Evolutionary conservation across 495 filamentous ascomycete genomes (phyloP), one percentile per base, ranked within the genome.

Genomic region (Podospora pseudopauciseta): DNA sequence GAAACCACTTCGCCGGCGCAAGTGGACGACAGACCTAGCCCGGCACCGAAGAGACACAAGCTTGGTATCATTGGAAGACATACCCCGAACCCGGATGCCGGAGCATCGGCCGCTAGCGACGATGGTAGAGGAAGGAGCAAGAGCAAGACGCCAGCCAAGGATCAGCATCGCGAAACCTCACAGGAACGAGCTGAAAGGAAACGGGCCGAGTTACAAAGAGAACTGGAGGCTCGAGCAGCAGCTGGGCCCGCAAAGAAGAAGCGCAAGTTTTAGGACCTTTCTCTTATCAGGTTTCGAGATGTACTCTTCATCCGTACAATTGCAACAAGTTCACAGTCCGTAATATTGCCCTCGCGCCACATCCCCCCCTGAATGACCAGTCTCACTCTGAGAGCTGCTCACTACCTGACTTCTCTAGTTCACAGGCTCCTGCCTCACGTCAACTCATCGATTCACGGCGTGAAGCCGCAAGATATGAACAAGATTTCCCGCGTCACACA

Each of bases 201-300:
- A 70, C 82, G 90, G 26, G 83, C 84, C 60, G 85, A 89, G 70
- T 72, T 92, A 65, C 87, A 90, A 71, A 82, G 82, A 62, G 85
- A 91, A 62, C 77, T 92, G n/a, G 87, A 88, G 68, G 83, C 75
- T 70, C 88, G 88, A 71, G 84, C 82, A n/a, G 86, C 87, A 23
- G 86, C 83, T n/a, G 85, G 82, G 7, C 83, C 83, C 15, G 86
- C 84, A 75, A 92, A 90, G 79, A 87, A 86, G 79, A 93, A 90
- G 74, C 82, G 89, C 63, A 89, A 84, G 65, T 93, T 84, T 60
- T 85, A 66, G 39, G 6, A 11, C 3, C 9, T 6, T 49, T 49
- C 13, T 16, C 5, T 49, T 49, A 3, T 49, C 9, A 49, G 13
- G 6, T 49, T 5, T 49, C 39, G 9, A 49, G 39, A 49, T 49